phyloP scores from a whole-genome alignment of 495 filamentous ascomycete species.

The Daldinia caldariorum region DNA sequence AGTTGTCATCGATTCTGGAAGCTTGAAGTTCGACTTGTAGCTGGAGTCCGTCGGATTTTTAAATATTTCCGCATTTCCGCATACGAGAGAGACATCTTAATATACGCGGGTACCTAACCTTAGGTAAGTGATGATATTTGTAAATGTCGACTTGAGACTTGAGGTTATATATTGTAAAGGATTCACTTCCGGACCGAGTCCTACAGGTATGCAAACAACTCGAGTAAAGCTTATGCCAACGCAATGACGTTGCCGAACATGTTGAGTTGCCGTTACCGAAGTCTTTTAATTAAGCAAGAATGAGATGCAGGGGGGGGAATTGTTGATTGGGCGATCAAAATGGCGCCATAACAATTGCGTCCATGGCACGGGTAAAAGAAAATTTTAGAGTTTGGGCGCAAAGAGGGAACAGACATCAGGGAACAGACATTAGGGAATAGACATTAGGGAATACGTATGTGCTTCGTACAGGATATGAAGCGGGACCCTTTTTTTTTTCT shows the following conservation, averaged over 20 bases:
- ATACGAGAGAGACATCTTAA: not conserved
- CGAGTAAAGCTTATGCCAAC: no score
- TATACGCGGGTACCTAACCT: not conserved
- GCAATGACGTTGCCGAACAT: constrained; percentile 13
- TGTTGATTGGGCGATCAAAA: constrained; percentile 7
- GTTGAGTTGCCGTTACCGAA: constrained; percentile 6
- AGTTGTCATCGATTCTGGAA: constrained; percentile 27
- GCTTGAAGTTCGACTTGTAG: not conserved
- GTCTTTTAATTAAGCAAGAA: constrained; percentile 2
- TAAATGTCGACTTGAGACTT: not conserved
- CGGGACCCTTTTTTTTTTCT: not conserved
- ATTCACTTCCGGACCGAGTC: not conserved
- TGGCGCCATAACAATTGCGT: constrained; percentile 5
- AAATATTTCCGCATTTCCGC: not conserved
- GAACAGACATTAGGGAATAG: constrained; percentile 5
- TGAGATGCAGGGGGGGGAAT: not conserved
- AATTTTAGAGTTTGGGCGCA: not conserved
- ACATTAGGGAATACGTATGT: not conserved
- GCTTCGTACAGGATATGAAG: not conserved
- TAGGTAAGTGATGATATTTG: not conserved
- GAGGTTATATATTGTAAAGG: constrained; percentile 8
- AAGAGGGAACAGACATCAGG: constrained; percentile 1
- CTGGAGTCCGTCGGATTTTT: not conserved
- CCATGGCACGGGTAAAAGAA: constrained; percentile 1
- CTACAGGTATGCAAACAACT: not conserved